phyloP scores from a whole-genome alignment of 225 moss, liverwort and hornwort species.

The Polytrichum commune region DNA sequence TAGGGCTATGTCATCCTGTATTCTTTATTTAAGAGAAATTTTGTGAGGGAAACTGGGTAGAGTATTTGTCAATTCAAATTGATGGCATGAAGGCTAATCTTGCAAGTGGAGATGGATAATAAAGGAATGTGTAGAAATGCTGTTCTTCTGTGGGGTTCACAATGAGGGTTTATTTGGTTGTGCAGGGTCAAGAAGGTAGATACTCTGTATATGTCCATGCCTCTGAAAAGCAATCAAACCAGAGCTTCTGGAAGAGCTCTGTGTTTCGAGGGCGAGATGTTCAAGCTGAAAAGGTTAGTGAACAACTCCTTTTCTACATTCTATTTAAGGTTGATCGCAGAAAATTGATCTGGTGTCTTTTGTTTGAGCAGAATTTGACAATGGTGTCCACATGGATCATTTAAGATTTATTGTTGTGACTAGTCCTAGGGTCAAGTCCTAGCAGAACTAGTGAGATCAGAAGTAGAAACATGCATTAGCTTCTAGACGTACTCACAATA shows the following conservation, averaged over 20 bases:
- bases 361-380: no score
- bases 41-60: no score
- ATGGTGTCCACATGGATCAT: no score
- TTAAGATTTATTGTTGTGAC: no score
- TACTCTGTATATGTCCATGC: constrained; percentile 80
- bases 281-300: constrained; percentile 56
- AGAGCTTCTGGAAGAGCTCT: constrained; percentile 46
- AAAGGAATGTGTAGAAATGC: not conserved
- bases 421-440: no score
- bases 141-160: not conserved
- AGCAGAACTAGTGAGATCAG: no score
- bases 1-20: not conserved
- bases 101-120: not conserved
- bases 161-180: not conserved
- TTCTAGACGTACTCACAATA: no score
- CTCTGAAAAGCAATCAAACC: constrained; percentile 35
- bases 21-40: not conserved
- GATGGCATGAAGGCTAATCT: not conserved
- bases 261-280: constrained; percentile 69
- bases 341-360: no score
- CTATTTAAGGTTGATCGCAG: not conserved
- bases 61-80: not conserved
- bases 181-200: constrained; percentile 69
- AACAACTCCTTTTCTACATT: not conserved
- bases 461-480: no score